phyloP scores from a whole-genome alignment of 768 basidiomycete species.

The Cystobasidium tubakii region DNA sequence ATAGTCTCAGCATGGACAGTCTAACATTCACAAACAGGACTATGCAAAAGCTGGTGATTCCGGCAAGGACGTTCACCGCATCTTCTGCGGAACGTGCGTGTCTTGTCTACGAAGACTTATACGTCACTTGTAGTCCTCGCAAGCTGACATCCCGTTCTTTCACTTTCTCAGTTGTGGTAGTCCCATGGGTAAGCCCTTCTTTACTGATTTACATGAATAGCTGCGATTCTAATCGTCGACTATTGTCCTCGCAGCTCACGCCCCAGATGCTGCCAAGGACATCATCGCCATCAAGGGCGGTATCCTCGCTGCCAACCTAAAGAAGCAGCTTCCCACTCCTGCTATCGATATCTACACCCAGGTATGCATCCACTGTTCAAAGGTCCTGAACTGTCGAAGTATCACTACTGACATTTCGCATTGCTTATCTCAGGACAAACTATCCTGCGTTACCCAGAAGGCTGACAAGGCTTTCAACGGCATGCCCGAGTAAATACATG shows the following conservation, averaged over 20 bases:
- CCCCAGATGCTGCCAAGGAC: constrained; percentile 35
- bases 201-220: not conserved
- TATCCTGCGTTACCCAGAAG: constrained; percentile 18
- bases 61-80: constrained; percentile 28
- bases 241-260: not conserved
- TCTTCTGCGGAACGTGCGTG: constrained; percentile 31
- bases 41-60: constrained; percentile 34
- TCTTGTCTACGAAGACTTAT: too few species aligned
- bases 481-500: constrained; percentile 1
- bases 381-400: too few species aligned
- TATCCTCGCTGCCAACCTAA: constrained; percentile 14
- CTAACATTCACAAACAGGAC: not conserved
- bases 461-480: constrained; percentile 13
- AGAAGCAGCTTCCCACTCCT: constrained; percentile 25
- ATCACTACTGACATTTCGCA: too few species aligned
- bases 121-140: not conserved
- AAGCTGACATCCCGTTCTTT: not conserved
- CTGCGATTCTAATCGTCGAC: not conserved
- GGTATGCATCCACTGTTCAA: not conserved
- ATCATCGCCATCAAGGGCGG: constrained; percentile 37
- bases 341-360: constrained; percentile 28
- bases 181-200: constrained; percentile 2
- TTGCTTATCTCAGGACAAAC: constrained; percentile 1
- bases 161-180: not conserved
- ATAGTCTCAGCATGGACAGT: too few species aligned